These are phyloP conservation scores for Geoglossum cookeanum DNA, from an alignment of 2,329 filamentous ascomycete genomes.

Conservation along the genomic window DNA sequence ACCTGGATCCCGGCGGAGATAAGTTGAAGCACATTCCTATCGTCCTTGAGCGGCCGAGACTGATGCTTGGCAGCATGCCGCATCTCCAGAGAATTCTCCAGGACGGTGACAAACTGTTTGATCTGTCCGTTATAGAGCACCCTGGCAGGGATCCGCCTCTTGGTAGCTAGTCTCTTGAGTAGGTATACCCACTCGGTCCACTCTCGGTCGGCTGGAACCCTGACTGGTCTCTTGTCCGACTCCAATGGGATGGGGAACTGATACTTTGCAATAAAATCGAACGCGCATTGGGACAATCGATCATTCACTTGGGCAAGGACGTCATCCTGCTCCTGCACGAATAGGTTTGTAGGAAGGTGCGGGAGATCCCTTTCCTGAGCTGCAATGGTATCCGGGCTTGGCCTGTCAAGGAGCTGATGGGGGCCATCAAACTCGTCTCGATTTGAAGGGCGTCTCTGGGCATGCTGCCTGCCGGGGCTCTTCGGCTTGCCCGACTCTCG, in stretches of 20 bases:
- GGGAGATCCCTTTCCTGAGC: conserved; percentile 65
- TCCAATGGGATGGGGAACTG: conserved; percentile 77
- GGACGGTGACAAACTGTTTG: conserved; percentile 72
- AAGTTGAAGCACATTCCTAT: conserved; percentile 71
- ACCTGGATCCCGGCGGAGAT: conserved; percentile 78
- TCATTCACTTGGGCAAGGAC: conserved; percentile 69
- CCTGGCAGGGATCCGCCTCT: conserved; percentile 64
- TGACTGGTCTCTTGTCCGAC: conserved; percentile 60
- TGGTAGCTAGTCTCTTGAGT: conserved; percentile 68
- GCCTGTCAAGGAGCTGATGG: conserved; percentile 60
- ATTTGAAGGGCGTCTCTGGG: conserved; percentile 26
- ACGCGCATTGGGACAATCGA: conserved; percentile 66
- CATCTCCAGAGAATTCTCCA: conserved; percentile 81
- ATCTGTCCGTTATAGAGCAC: conserved; percentile 81
- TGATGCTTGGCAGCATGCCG: conserved; percentile 70
- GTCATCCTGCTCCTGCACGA: conserved; percentile 68
- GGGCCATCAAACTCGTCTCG: conserved; percentile 81
- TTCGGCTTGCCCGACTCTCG: not conserved
- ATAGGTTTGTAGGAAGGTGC: conserved; percentile 62
- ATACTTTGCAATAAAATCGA: conserved; percentile 80
- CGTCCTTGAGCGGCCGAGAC: conserved; percentile 67
- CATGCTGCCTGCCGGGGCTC: not conserved
- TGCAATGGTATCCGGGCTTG: conserved; percentile 49
- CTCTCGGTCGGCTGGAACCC: conserved; percentile 57
- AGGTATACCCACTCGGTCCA: conserved; percentile 90